A percentile compares a stretch with the other conserved stretches of the same genome.
Evolutionary conservation across 2,329 filamentous ascomycete genomes (phyloP).

Genomic region (Westerdykella ornata): DNA sequence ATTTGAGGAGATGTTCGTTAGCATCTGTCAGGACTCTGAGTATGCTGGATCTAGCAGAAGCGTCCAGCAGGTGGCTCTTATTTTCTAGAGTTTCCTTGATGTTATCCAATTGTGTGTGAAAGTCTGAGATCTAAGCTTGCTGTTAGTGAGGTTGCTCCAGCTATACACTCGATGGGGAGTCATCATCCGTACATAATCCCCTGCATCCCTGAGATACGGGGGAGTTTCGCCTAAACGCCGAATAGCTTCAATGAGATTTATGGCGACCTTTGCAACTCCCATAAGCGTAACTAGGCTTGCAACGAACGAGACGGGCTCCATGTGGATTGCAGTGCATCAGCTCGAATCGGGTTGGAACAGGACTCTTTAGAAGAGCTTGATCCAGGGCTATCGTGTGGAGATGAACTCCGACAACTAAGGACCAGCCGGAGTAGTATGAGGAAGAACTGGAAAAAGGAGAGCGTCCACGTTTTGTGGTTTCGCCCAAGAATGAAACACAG

Average conservation of each 20-base stretch:
- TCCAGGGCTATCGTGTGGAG: too few relatives aligned
- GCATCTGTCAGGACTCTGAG: not conserved
- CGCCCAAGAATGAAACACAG: too few relatives aligned
- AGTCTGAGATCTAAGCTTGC: slow-evolving; percentile 1
- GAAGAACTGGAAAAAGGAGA: too few relatives aligned
- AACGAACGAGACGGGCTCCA: slow-evolving; percentile 3
- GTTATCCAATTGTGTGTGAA: not conserved
- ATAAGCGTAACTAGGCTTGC: slow-evolving; percentile 4
- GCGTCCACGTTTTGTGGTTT: too few relatives aligned
- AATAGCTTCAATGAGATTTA: not conserved
- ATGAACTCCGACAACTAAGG: too few relatives aligned
- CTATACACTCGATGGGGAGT: too few relatives aligned
- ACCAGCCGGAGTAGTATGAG: too few relatives aligned
- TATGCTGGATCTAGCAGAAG: not conserved
- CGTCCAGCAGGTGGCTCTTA: not conserved
- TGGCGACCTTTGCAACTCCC: not conserved
- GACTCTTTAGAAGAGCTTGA: too few relatives aligned
- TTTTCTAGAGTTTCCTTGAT: not conserved
- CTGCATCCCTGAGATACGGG: not conserved
- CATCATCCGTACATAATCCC: slow-evolving; percentile 1
- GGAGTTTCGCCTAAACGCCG: not conserved
- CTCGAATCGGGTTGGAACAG: too few relatives aligned
- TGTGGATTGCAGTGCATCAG: too few relatives aligned
- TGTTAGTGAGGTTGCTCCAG: slow-evolving; percentile 1
- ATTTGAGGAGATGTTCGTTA: not conserved